Conservation (phyloP, 2,329 filamentous ascomycete species). For the Diaporthe amygdali region DNA sequence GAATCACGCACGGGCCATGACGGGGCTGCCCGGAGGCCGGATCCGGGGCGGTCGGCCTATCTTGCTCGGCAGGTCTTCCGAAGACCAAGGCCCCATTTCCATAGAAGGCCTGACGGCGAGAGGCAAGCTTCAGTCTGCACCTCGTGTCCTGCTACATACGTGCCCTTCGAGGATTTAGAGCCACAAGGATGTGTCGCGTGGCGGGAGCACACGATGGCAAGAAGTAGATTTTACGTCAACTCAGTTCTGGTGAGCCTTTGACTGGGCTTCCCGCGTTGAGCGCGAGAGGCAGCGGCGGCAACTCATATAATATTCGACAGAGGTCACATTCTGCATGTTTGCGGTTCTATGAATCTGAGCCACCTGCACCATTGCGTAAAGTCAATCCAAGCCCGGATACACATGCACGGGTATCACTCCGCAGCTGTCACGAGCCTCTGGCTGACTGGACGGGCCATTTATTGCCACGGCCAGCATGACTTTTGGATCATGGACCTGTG, state of each 20-base stretch:
- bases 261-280: not conserved
- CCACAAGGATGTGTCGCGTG: not conserved
- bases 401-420: not conserved
- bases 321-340: not conserved
- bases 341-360: not conserved
- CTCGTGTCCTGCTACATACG: not conserved
- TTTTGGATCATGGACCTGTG: not conserved
- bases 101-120: not conserved
- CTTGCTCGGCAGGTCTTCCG: not conserved
- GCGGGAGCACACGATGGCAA: not conserved
- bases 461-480: not conserved
- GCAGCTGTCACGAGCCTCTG: not conserved
- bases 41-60: not conserved
- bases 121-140: not conserved
- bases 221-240: not conserved
- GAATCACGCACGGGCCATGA: conserved; percentile 5
- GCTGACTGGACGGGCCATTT: not conserved
- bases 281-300: not conserved
- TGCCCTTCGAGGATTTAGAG: no score
- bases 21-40: not conserved
- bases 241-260: not conserved
- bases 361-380: not conserved
- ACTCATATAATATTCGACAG: no score
- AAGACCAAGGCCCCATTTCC: not conserved
- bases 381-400: not conserved